Evolutionary conservation across 345 rosid genomes (phyloP), one percentile per base, ranked within the genome.

Genomic region (Lepidium aucheri): DNA sequence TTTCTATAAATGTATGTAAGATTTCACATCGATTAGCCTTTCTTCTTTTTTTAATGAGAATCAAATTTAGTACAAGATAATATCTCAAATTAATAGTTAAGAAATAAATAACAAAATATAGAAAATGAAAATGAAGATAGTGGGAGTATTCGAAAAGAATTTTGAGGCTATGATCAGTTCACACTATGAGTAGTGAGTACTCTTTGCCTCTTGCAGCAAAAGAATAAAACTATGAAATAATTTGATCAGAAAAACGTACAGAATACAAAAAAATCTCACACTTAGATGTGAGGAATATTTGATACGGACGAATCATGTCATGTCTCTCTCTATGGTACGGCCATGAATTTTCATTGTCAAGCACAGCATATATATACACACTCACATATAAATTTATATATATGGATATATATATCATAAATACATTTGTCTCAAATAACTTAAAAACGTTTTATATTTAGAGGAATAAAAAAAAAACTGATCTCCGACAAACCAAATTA

Each of bases 201-300:
- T 53, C 36, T 14, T 45, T 70, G 68, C 33, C 74, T 62, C 70
- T 71, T 71, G 49, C 26, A 46, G 67, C 26, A 58, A 50, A 42
- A 43, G 54, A 57, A 49, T 50, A 64, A 34, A 56, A 32, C 26
- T 55, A 17, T 70, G 32, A 35, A 53, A 63, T 47, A 35, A 39
- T 26, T 54, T n/a, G 49, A 6, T 12, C n/a, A 28, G 35, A 36
- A 38, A 43, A 36, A 55, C 43, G 59, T 55, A 55, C 12, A 58
- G 53, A 42, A 41, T 24, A 59, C 17, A 45, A 56, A 28, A 28
- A 35, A 7, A 35, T 55, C 32, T 43, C 50, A 35, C 50, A 35
- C 50, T 13, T 52, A 11, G 52, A 52, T 53, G 52, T 28, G 51
- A 38, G 6, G 60, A 28, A 64, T 51, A 64, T 39, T 52, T 40